Evolutionary conservation across 768 basidiomycete species (phyloP).

Genomic region (Trametes cubensis): DNA sequence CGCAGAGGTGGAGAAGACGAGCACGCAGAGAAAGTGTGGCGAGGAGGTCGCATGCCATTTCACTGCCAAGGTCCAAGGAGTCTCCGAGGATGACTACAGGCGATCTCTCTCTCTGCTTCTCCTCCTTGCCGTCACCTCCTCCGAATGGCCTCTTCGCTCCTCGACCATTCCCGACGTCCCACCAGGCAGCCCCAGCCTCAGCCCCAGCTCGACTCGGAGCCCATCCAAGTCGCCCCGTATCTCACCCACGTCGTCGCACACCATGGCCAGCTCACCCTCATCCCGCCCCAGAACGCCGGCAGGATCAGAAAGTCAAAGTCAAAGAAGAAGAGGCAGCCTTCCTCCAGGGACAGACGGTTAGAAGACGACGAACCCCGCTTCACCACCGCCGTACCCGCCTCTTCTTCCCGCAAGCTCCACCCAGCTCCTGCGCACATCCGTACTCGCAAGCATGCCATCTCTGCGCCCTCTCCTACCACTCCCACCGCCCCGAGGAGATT

Average conservation of each 20-base stretch:
- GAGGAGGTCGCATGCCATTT: no score
- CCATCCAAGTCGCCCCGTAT: conserved; percentile 50
- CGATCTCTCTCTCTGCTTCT: conserved; percentile 8
- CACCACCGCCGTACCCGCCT: conserved; percentile 27
- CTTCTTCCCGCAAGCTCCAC: conserved; percentile 26
- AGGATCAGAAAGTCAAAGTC: conserved; percentile 47
- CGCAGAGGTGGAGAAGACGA: background rate
- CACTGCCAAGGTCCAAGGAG: no score
- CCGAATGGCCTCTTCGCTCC: conserved; percentile 23
- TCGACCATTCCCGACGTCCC: background rate
- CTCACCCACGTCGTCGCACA: conserved; percentile 58
- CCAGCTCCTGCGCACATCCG: conserved; percentile 19
- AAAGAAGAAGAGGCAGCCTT: conserved; percentile 32
- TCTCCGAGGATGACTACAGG: background rate
- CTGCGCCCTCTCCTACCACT: conserved; percentile 10
- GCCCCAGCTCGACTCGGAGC: conserved; percentile 30
- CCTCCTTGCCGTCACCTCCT: conserved; percentile 8
- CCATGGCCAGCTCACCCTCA: conserved; percentile 53
- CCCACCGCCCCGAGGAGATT: background rate
- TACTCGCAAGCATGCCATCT: conserved; percentile 25
- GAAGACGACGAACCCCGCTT: conserved; percentile 34
- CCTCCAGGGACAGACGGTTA: conserved; percentile 39
- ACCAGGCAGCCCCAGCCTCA: conserved; percentile 1
- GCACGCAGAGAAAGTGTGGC: background rate
- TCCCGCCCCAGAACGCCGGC: conserved; percentile 55